Evolutionary conservation across 345 rosid genomes (phyloP).

Genomic region (Populus ilicifolia): DNA sequence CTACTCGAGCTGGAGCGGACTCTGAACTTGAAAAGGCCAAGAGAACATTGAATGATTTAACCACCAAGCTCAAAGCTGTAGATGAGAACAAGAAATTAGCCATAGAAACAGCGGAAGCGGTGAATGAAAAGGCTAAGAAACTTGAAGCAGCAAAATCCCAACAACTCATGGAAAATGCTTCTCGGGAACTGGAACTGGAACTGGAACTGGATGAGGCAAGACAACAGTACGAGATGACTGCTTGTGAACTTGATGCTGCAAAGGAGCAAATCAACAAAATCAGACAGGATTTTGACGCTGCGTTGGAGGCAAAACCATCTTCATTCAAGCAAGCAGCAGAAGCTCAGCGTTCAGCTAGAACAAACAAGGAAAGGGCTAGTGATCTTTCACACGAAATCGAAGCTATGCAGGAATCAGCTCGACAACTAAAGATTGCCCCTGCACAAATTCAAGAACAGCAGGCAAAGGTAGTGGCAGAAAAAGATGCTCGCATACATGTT

Average conservation of each 20-base stretch:
- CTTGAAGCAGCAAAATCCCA: slow-evolving; percentile 59
- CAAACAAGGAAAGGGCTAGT: slow-evolving; percentile 33
- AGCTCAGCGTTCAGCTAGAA: slow-evolving; percentile 43
- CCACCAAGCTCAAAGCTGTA: slow-evolving; percentile 33
- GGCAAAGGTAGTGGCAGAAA: slow-evolving; percentile 39
- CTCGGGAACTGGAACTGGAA: slow-evolving; percentile 47
- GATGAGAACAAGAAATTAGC: slow-evolving; percentile 42
- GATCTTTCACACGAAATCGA: slow-evolving; percentile 60
- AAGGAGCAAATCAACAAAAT: slow-evolving; percentile 67
- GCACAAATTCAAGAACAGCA: slow-evolving; percentile 44
- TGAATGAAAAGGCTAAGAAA: slow-evolving; percentile 43
- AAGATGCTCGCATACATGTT: slow-evolving; percentile 37
- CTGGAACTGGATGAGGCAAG: slow-evolving; percentile 54
- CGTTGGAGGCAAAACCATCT: slow-evolving; percentile 53
- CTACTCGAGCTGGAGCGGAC: slow-evolving; percentile 38
- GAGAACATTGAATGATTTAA: slow-evolving; percentile 40
- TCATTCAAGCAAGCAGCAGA: slow-evolving; percentile 67
- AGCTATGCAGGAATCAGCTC: slow-evolving; percentile 52
- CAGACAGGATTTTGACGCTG: slow-evolving; percentile 73
- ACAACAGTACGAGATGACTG: slow-evolving; percentile 46
- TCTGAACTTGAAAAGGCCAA: slow-evolving; percentile 54
- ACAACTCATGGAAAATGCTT: slow-evolving; percentile 23
- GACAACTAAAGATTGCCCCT: slow-evolving; percentile 51
- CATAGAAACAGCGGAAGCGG: slow-evolving; percentile 41
- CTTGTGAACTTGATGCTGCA: slow-evolving; percentile 49